A percentile compares a stretch with the other conserved stretches of the same genome.
Conservation (phyloP, 2,329 filamentous ascomycete species). For the Hypoxylon sp. region DNA sequence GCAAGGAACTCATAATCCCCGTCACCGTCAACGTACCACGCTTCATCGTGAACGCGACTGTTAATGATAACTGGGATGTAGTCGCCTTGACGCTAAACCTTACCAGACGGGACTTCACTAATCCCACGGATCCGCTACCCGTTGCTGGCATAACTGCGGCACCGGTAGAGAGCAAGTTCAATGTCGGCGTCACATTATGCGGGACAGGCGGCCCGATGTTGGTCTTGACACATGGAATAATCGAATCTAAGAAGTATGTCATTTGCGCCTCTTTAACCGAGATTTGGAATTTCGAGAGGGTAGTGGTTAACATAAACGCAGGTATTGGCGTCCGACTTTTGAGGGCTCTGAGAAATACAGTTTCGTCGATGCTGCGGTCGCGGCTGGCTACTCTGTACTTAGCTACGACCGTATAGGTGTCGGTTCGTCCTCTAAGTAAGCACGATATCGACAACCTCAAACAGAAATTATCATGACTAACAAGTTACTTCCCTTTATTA, state of each 20-base stretch:
- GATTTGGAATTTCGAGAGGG: not conserved
- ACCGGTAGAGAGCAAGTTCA: constrained; percentile 48
- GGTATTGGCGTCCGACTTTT: constrained; percentile 52
- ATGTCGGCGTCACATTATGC: constrained; percentile 51
- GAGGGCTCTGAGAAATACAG: constrained; percentile 45
- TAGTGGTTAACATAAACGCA: constrained; percentile 19
- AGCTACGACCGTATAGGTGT: constrained; percentile 55
- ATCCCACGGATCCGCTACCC: constrained; percentile 46
- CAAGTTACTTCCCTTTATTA: constrained; percentile 2
- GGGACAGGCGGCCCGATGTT: constrained; percentile 49
- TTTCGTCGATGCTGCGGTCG: constrained; percentile 50
- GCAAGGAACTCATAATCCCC: constrained; percentile 50
- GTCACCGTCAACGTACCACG: constrained; percentile 49
- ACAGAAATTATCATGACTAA: not conserved
- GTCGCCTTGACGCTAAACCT: constrained; percentile 51
- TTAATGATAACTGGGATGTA: constrained; percentile 53
- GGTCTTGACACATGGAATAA: constrained; percentile 52
- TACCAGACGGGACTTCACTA: constrained; percentile 48
- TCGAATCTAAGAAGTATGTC: constrained; percentile 53
- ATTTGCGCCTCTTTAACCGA: not conserved
- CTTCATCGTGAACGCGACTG: constrained; percentile 48
- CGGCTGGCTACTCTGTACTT: constrained; percentile 52
- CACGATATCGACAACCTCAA: not conserved
- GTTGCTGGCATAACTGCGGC: constrained; percentile 44
- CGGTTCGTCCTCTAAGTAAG: constrained; percentile 53